Evolutionary conservation across 2,329 filamentous ascomycete genomes (phyloP).

Genomic region (Didymellaceae sp.): DNA sequence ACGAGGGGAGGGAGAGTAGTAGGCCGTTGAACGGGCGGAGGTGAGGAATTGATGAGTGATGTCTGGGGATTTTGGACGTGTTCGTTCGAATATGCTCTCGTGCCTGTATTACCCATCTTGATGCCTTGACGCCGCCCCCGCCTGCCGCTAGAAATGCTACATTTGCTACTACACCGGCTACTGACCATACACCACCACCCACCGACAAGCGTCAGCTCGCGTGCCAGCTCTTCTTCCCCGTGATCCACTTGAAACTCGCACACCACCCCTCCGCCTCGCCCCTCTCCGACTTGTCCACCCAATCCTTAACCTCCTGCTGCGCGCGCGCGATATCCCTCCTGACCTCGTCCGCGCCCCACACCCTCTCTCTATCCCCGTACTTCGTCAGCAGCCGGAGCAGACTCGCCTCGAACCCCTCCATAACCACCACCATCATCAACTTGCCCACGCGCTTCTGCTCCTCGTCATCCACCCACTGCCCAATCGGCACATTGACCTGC

Average conservation of each 20-base stretch:
- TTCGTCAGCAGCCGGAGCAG: slow-evolving; percentile 38
- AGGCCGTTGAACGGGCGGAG: slow-evolving; percentile 32
- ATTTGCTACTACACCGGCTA: no score
- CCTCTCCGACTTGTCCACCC: slow-evolving; percentile 30
- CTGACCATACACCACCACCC: background rate
- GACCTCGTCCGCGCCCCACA: slow-evolving; percentile 42
- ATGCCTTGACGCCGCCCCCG: background rate
- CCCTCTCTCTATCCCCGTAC: slow-evolving; percentile 33
- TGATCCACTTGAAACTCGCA: slow-evolving; percentile 47
- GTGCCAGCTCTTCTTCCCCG: slow-evolving; percentile 41
- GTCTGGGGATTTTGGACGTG: background rate
- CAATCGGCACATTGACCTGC: slow-evolving; percentile 48
- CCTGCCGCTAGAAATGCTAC: slow-evolving; percentile 9
- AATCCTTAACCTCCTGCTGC: slow-evolving; percentile 38
- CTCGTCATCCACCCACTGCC: slow-evolving; percentile 41
- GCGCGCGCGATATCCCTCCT: slow-evolving; percentile 27
- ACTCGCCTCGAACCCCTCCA: slow-evolving; percentile 43
- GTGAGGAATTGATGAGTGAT: slow-evolving; percentile 7
- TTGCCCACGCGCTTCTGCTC: slow-evolving; percentile 44
- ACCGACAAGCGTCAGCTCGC: background rate
- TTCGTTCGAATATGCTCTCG: background rate
- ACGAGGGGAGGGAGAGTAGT: slow-evolving; percentile 30
- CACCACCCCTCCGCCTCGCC: slow-evolving; percentile 42
- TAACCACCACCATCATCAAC: slow-evolving; percentile 41
- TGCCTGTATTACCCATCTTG: background rate